These are phyloP conservation scores for Hyaloperonospora arabidopsidis DNA, from an alignment of 352 stramenopile species.

Conservation along the genomic window DNA sequence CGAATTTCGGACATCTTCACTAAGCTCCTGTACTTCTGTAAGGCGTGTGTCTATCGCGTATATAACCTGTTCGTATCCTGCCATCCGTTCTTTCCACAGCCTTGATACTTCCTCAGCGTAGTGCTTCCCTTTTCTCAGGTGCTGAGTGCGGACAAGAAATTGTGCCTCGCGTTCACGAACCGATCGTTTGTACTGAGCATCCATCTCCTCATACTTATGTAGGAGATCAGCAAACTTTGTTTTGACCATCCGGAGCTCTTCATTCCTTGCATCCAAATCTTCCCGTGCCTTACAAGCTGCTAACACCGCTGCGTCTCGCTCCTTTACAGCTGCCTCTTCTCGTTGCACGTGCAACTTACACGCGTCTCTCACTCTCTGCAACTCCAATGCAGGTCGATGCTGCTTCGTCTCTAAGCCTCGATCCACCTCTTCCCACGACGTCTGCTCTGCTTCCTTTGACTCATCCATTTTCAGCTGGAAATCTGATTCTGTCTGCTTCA, in stretches of 20 bases:
- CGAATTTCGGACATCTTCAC: slow-evolving; percentile 24
- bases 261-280: slow-evolving; percentile 32
- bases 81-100: slow-evolving; percentile 44
- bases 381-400: slow-evolving; percentile 27
- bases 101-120: slow-evolving; percentile 45
- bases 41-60: slow-evolving; percentile 50
- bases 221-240: slow-evolving; percentile 59
- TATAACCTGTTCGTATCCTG: slow-evolving; percentile 60
- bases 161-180: slow-evolving; percentile 35
- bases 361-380: slow-evolving; percentile 39
- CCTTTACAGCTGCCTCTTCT: slow-evolving; percentile 36
- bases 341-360: slow-evolving; percentile 38
- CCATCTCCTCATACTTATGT: slow-evolving; percentile 39
- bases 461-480: slow-evolving; percentile 28
- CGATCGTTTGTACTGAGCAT: slow-evolving; percentile 35
- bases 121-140: slow-evolving; percentile 35
- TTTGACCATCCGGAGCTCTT: slow-evolving; percentile 51
- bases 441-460: slow-evolving; percentile 30
- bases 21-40: slow-evolving; percentile 39
- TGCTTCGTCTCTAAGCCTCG: slow-evolving; percentile 27
- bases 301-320: slow-evolving; percentile 35
- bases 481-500: slow-evolving; percentile 20
- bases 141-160: slow-evolving; percentile 25
- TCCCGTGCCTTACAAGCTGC: slow-evolving; percentile 28
- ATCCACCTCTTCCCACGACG: slow-evolving; percentile 30